Conservation (phyloP, 108 stramenopile genomes). For the Skeletonema costatum region DNA sequence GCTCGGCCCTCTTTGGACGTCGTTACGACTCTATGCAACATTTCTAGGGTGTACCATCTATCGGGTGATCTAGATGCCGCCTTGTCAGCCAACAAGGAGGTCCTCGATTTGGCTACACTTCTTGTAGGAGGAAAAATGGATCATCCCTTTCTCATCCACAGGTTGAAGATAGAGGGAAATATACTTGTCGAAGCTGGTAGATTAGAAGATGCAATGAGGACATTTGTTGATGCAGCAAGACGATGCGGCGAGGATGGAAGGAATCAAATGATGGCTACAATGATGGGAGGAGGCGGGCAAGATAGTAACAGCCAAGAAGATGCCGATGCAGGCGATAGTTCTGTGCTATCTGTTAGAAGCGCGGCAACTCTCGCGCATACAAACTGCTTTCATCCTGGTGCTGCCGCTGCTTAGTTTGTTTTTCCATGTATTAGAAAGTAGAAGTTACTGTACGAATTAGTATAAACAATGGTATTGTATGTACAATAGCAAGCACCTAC, state of each 20-base stretch:
- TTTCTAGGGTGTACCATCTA: slow-evolving; percentile 44
- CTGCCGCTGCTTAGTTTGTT: slow-evolving; percentile 27
- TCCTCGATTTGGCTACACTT: slow-evolving; percentile 21
- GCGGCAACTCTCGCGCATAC: slow-evolving; percentile 41
- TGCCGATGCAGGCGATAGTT: slow-evolving; percentile 49
- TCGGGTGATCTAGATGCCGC: slow-evolving; percentile 50
- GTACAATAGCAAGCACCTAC: no score
- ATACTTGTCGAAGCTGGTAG: slow-evolving; percentile 46
- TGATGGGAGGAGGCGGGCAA: slow-evolving; percentile 31
- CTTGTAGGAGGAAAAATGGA: slow-evolving; percentile 32
- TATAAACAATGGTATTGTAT: not conserved
- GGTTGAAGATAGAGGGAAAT: slow-evolving; percentile 46
- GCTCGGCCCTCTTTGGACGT: slow-evolving; percentile 32
- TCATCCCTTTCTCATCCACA: slow-evolving; percentile 52
- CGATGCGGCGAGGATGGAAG: slow-evolving; percentile 36
- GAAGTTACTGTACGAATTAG: not conserved
- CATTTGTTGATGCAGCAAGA: slow-evolving; percentile 51
- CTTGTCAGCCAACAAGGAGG: slow-evolving; percentile 38
- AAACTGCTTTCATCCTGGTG: slow-evolving; percentile 33
- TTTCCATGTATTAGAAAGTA: not conserved
- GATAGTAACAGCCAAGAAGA: slow-evolving; percentile 37
- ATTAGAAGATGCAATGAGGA: slow-evolving; percentile 49
- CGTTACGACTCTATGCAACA: slow-evolving; percentile 50
- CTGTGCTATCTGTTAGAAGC: slow-evolving; percentile 43
- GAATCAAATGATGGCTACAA: slow-evolving; percentile 32